Conservation (phyloP, 805 yeast species). For the Wickerhamiella vanderwaltii region DNA sequence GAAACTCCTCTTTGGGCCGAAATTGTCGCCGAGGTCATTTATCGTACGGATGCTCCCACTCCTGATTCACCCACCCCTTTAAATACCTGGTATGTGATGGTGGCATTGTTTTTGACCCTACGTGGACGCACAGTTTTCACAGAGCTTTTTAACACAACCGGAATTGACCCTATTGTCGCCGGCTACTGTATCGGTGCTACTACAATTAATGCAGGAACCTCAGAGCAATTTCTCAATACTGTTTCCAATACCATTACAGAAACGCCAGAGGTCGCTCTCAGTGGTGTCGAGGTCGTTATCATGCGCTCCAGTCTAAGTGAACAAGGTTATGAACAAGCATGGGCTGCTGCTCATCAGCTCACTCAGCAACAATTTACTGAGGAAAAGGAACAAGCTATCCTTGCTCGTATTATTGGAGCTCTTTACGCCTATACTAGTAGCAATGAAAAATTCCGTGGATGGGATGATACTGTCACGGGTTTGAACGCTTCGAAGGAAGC, state of each 20-base stretch:
- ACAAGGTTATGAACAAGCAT: neutral
- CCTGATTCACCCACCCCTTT: conserved; percentile 1
- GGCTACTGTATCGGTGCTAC: conserved; percentile 9
- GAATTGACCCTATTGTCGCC: neutral
- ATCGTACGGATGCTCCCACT: neutral
- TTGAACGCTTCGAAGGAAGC: conserved; percentile 7
- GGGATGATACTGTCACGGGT: conserved; percentile 9
- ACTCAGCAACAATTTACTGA: neutral
- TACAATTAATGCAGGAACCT: neutral
- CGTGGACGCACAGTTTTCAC: conserved; percentile 5
- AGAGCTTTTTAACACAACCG: neutral
- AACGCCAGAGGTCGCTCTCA: neutral
- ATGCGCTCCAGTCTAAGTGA: conserved; percentile 5
- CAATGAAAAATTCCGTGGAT: neutral
- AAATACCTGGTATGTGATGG: conserved; percentile 7
- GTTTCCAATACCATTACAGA: neutral
- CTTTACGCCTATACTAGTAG: conserved; percentile 1
- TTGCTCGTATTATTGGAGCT: conserved; percentile 9
- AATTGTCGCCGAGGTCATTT: conserved; percentile 7
- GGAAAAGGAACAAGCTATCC: conserved; percentile 4
- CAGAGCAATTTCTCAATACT: conserved; percentile 1
- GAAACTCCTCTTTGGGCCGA: conserved; percentile 12
- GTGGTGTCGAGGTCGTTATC: conserved; percentile 6
- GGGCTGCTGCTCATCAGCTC: conserved; percentile 4
- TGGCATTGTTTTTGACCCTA: conserved; percentile 5